These are phyloP conservation scores for Solanum hybrid DNA, from an alignment of 305 asterid genomes.

Conservation along the genomic window DNA sequence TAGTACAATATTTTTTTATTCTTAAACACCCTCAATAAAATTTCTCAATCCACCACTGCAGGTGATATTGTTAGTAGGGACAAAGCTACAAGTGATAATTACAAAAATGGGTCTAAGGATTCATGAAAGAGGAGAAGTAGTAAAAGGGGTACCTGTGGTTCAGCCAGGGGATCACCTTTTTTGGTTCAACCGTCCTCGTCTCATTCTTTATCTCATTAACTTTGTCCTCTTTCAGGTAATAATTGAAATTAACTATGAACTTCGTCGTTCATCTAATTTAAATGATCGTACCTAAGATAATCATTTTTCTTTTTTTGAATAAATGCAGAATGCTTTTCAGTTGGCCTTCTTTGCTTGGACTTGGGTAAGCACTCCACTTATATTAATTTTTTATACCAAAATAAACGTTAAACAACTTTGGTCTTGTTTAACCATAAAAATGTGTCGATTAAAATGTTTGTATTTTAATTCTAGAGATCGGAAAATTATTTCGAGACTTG, in stretches of 20 bases:
- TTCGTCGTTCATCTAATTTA: background rate
- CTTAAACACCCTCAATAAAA: too few relatives aligned
- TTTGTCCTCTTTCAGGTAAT: constrained; percentile 86
- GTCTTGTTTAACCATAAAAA: background rate
- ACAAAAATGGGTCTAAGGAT: constrained; percentile 79
- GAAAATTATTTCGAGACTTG: background rate
- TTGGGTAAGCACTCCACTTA: constrained; percentile 37
- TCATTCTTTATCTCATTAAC: constrained; percentile 65
- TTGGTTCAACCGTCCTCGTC: constrained; percentile 80
- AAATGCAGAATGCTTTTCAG: constrained; percentile 77
- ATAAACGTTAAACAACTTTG: background rate
- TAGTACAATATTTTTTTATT: too few relatives aligned
- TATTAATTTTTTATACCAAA: background rate
- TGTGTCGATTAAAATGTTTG: background rate
- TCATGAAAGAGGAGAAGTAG: constrained; percentile 64
- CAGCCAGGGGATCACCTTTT: constrained; percentile 70
- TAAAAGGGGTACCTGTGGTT: constrained; percentile 64
- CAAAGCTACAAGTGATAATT: constrained; percentile 81
- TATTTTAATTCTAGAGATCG: background rate
- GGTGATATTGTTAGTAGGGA: constrained; percentile 73
- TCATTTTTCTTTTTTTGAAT: background rate
- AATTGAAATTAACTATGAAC: background rate
- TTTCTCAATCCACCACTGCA: background rate
- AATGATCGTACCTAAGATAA: background rate
- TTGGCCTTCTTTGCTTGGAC: constrained; percentile 88